phyloP scores from a whole-genome alignment of 2,329 filamentous ascomycete genomes.

The Ampelomyces quisqualis region DNA sequence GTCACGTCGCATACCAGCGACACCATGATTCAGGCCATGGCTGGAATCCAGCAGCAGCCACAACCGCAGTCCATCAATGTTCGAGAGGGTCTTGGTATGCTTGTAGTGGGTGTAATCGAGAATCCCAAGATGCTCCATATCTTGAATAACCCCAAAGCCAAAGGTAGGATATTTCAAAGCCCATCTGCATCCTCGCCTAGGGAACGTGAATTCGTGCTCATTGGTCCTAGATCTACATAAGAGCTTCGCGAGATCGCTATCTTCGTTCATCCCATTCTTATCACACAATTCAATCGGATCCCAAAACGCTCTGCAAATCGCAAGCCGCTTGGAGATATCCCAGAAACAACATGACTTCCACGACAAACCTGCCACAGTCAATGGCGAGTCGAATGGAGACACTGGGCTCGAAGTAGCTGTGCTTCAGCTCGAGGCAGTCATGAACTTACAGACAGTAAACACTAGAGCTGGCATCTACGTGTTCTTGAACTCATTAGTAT shows the following conservation, averaged over 20 bases:
- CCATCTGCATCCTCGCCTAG: not conserved
- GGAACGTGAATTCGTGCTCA: not conserved
- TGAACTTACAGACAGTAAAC: conserved; percentile 70
- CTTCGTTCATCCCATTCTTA: conserved; percentile 45
- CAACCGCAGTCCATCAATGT: conserved; percentile 61
- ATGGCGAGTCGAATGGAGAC: conserved; percentile 45
- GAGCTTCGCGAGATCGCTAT: conserved; percentile 34
- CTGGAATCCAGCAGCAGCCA: conserved; percentile 50
- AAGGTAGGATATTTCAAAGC: conserved; percentile 46
- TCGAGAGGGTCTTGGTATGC: conserved; percentile 63
- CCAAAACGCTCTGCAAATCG: conserved; percentile 56
- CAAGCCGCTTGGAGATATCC: conserved; percentile 42
- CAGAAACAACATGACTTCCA: conserved; percentile 48
- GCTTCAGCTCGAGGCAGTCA: conserved; percentile 57
- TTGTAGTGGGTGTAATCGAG: conserved; percentile 63
- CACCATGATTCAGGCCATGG: conserved; percentile 44
- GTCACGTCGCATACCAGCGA: conserved; percentile 44
- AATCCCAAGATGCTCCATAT: conserved; percentile 58
- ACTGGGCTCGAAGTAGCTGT: conserved; percentile 45
- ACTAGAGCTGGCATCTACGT: conserved; percentile 82
- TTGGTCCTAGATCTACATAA: conserved; percentile 33
- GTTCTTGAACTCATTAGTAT: conserved; percentile 77
- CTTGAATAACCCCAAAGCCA: conserved; percentile 55
- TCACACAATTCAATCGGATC: conserved; percentile 55
- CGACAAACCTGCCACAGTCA: conserved; percentile 46